Evolutionary conservation across 2,329 filamentous ascomycete genomes (phyloP), one percentile per base, ranked within the genome.

Genomic region (Aspergillus sclerotialis): DNA sequence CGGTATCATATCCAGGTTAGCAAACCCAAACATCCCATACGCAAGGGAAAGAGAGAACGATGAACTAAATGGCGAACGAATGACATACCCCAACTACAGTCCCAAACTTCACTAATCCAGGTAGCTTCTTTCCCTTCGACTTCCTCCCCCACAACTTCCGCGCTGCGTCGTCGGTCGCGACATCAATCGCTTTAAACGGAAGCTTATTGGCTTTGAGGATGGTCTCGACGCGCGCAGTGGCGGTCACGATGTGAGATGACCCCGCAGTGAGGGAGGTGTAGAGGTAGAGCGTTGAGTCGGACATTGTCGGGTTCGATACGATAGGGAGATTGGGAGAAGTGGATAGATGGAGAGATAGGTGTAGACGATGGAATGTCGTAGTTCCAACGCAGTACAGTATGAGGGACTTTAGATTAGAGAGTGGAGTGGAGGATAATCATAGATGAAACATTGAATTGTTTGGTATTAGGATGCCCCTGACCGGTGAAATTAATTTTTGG

Each of bases 251-350:
- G 62, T 95, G 88, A 15, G 88, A 94, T 26, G 88, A 94, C 45
- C 92, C 92, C 39, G 92, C 86, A 13, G 92, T 96, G 36, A 98
- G 75, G 34, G 90, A 96, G 40, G 92, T 96, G 68, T 93, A 95
- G 52, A 98, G 83, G 69, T 92, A 98, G 43, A 98, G 79, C 17
- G 81, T 70, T 31, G 82, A 76, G 40, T 66, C 64, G 30, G 61
- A 49, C 61, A 63, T 60, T 32, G n/a, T 52, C 13, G 21, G 16
- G 7, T 27, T 29, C 21, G 17, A 5, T n/a, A 25, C 1, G 13
- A 24, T 15, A 6, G 14, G 7, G 18, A 19, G 10, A 25, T 19
- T 16, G 12, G 39, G 35, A 35, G 40, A 37, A 32, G 33, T 39
- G 40, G 33, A 29, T n/a, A n/a, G n/a, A n/a, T n/a, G 37, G 29